Conservation (phyloP, 306 rosid species). For the Hippophae rhamnoides region DNA sequence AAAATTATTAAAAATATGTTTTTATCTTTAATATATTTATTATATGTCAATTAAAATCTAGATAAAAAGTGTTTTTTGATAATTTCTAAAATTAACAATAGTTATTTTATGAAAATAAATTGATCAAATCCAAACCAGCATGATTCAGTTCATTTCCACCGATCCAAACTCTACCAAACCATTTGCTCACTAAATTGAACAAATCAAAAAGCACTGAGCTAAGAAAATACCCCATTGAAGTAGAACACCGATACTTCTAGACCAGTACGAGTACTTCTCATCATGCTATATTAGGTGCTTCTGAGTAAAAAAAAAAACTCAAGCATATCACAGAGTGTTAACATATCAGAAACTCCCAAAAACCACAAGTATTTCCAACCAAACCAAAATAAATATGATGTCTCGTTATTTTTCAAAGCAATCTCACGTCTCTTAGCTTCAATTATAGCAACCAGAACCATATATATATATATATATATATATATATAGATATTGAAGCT, state of each 20-base stretch:
- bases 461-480: too few species aligned
- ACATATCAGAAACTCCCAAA: constrained; percentile 27
- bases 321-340: constrained; percentile 34
- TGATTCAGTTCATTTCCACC: constrained; percentile 28
- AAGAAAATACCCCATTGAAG: constrained; percentile 26
- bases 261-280: constrained; percentile 34
- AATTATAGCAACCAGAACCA: constrained; percentile 25
- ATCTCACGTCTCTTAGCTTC: constrained; percentile 26
- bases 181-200: constrained; percentile 22
- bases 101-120: too few species aligned
- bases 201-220: constrained; percentile 28
- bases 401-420: constrained; percentile 7
- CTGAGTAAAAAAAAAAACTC: constrained; percentile 30
- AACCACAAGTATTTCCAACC: constrained; percentile 18
- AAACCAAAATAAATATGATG: constrained; percentile 30
- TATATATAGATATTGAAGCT: constrained; percentile 18
- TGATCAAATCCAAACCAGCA: constrained; percentile 22
- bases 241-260: constrained; percentile 26
- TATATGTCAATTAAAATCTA: too few species aligned
- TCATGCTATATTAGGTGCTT: constrained; percentile 34
- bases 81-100: too few species aligned
- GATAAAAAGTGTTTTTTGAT: too few species aligned
- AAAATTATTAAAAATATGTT: too few species aligned
- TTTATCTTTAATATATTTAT: too few species aligned
- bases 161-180: constrained; percentile 24